phyloP scores from a whole-genome alignment of 2,329 filamentous ascomycete genomes.

The Ascochyta viciae-villosae region DNA sequence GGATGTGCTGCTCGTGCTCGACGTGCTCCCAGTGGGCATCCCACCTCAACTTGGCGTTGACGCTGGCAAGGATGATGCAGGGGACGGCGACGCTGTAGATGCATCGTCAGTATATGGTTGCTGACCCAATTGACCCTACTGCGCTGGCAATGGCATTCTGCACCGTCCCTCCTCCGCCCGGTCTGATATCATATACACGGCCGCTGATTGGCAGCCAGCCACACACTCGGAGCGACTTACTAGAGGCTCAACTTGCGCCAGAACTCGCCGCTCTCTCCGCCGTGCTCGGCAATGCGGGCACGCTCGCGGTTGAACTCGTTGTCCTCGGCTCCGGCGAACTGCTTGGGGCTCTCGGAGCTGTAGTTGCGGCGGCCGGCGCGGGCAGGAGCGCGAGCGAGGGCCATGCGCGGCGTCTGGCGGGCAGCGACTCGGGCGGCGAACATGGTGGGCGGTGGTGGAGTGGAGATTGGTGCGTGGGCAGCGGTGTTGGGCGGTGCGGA shows the following conservation, averaged over 20 bases:
- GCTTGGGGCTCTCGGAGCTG: conserved; percentile 66
- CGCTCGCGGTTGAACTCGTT: conserved; percentile 96
- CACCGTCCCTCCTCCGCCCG: not conserved
- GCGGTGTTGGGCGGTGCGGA: conserved; percentile 14
- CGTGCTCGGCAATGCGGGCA: conserved; percentile 88
- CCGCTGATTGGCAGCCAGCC: conserved; percentile 14
- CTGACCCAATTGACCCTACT: not conserved
- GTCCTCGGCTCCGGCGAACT: conserved; percentile 70
- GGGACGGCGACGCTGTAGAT: conserved; percentile 74
- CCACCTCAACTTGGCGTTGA: conserved; percentile 93
- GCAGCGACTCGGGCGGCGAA: conserved; percentile 42
- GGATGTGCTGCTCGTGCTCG: conserved; percentile 67
- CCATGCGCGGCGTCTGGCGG: conserved; percentile 63
- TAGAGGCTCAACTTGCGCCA: conserved; percentile 97
- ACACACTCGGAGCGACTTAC: conserved; percentile 64
- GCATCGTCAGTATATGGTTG: conserved; percentile 22
- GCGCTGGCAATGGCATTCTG: conserved; percentile 8
- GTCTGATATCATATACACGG: conserved; percentile 8
- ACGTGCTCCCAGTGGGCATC: conserved; percentile 97
- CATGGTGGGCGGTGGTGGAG: conserved; percentile 40
- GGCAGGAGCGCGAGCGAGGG: conserved; percentile 61
- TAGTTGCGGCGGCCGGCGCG: conserved; percentile 75
- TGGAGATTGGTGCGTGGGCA: conserved; percentile 34
- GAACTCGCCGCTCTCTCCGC: conserved; percentile 81
- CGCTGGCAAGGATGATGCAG: conserved; percentile 70